Evolutionary conservation across 768 basidiomycete genomes (phyloP).

Genomic region (Hericium alpestre): DNA sequence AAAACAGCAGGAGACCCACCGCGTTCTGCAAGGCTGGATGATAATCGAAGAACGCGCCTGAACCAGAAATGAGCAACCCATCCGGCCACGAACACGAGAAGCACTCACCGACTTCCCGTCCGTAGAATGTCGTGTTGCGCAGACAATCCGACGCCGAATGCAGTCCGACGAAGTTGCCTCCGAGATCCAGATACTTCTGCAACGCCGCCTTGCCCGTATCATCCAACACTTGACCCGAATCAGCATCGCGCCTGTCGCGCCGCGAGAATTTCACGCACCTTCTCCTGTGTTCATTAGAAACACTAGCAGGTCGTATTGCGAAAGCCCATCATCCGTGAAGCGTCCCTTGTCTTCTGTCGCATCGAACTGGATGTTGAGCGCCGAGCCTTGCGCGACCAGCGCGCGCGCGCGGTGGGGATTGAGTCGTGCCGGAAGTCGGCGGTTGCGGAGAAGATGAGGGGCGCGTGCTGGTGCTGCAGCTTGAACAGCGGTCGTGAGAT

Average conservation of each 20-base stretch:
- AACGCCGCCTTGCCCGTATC: slow-evolving; percentile 29
- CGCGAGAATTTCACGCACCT: slow-evolving; percentile 19
- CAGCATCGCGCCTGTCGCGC: not conserved
- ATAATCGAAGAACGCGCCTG: slow-evolving; percentile 37
- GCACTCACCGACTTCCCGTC: slow-evolving; percentile 27
- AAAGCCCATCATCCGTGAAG: slow-evolving; percentile 32
- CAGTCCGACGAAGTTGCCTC: slow-evolving; percentile 36
- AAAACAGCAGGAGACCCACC: slow-evolving; percentile 18
- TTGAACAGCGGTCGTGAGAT: not conserved
- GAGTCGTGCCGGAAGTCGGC: slow-evolving; percentile 38
- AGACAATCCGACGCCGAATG: slow-evolving; percentile 36
- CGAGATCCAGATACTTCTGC: slow-evolving; percentile 30
- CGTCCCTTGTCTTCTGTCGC: slow-evolving; percentile 31
- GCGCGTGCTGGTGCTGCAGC: slow-evolving; percentile 7
- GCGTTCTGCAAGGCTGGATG: slow-evolving; percentile 34
- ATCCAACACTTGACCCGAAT: slow-evolving; percentile 27
- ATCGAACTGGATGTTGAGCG: slow-evolving; percentile 29
- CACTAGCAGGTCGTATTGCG: slow-evolving; percentile 31
- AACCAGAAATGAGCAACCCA: not conserved
- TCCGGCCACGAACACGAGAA: not conserved
- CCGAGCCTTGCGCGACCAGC: slow-evolving; percentile 19
- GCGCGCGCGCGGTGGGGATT: slow-evolving; percentile 37
- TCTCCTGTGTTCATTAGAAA: slow-evolving; percentile 37
- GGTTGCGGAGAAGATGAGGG: slow-evolving; percentile 30
- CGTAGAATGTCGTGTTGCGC: slow-evolving; percentile 29